These are phyloP conservation scores for Candida hungchunana DNA, from an alignment of 805 yeast species.

Conservation along the genomic window DNA sequence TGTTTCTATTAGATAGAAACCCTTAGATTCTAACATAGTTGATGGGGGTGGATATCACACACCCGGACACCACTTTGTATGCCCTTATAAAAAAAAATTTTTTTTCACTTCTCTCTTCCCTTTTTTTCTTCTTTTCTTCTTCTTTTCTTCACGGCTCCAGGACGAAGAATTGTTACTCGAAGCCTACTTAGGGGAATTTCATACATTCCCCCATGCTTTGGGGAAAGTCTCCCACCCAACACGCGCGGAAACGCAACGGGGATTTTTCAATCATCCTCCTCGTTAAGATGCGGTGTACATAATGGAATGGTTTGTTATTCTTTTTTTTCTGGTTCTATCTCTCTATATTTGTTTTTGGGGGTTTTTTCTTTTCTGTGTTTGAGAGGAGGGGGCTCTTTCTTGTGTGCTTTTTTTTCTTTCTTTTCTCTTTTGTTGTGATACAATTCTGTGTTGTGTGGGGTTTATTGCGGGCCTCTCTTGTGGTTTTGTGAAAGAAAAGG, in stretches of 20 bases:
- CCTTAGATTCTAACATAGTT: neutral
- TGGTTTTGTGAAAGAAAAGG: neutral
- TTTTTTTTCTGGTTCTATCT: neutral
- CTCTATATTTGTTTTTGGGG: constrained; percentile 1
- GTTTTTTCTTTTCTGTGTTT: neutral
- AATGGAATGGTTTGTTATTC: too few relatives aligned
- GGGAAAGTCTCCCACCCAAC: constrained; percentile 86
- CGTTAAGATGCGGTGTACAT: too few relatives aligned
- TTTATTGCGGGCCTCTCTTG: constrained; percentile 9
- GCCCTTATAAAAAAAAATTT: constrained; percentile 5
- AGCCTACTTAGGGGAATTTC: constrained; percentile 57
- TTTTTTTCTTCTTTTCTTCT: constrained; percentile 1
- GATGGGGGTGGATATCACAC: too few relatives aligned
- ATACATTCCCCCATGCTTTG: constrained; percentile 44
- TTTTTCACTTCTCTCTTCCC: constrained; percentile 1
- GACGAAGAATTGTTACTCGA: constrained; percentile 74
- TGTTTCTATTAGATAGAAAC: neutral
- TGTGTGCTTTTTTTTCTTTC: neutral
- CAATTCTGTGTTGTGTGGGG: constrained; percentile 2
- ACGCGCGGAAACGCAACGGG: constrained; percentile 61
- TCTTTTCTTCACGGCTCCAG: constrained; percentile 46
- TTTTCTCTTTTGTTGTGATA: neutral
- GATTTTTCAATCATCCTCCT: constrained; percentile 9
- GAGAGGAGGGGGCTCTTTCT: neutral
- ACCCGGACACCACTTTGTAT: constrained; percentile 4